A percentile compares a stretch with the other conserved stretches of the same genome.
These are phyloP conservation scores for Populus pruinosa DNA, from an alignment of 345 rosid species.

Conservation along the genomic window DNA sequence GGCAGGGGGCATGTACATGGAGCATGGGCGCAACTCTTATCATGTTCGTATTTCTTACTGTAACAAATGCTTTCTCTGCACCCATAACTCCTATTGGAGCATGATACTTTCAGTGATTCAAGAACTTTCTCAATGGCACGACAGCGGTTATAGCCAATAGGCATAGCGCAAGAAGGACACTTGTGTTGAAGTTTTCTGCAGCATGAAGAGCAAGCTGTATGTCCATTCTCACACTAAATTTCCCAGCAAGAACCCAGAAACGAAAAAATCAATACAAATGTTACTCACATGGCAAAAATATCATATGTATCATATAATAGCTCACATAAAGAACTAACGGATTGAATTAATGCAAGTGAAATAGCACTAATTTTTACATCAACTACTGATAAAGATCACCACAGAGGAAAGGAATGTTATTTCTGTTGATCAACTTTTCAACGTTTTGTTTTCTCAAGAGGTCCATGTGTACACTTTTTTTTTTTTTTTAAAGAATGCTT, in stretches of 20 bases:
- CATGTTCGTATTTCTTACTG: conserved; percentile 24
- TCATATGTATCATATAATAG: background rate
- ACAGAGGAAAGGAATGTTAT: background rate
- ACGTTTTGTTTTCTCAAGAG: no score
- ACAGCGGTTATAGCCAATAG: conserved; percentile 21
- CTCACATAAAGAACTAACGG: background rate
- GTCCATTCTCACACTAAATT: conserved; percentile 16
- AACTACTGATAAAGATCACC: background rate
- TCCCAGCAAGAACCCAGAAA: background rate
- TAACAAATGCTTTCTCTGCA: conserved; percentile 27
- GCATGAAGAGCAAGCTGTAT: conserved; percentile 13
- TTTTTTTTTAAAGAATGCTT: no score
- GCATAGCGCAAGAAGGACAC: conserved; percentile 17
- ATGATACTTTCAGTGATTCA: conserved; percentile 25
- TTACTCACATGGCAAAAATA: background rate
- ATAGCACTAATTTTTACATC: background rate
- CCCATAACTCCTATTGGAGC: conserved; percentile 33
- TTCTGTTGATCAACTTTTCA: background rate
- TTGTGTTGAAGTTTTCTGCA: background rate
- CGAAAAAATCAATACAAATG: background rate
- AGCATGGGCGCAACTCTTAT: conserved; percentile 22
- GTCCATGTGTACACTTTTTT: no score
- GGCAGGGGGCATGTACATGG: conserved; percentile 40
- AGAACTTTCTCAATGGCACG: conserved; percentile 32
- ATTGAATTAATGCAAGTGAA: background rate